These are phyloP conservation scores for Eucalyptus erythrocorys DNA, from an alignment of 345 rosid species.

Conservation along the genomic window DNA sequence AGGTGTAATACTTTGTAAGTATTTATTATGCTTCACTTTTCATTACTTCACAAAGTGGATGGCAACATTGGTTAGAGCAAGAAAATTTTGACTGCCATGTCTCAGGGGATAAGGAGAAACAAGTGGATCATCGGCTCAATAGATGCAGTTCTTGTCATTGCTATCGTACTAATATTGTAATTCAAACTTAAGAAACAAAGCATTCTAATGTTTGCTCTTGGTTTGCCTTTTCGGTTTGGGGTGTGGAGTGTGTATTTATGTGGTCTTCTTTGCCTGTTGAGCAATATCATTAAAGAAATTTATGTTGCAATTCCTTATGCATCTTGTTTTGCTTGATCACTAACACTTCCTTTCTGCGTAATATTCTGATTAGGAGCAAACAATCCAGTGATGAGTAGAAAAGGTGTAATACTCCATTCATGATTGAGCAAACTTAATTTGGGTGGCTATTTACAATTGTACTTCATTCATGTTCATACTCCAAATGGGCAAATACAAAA, in stretches of 20 bases:
- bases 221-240: not conserved
- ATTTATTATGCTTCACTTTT: not conserved
- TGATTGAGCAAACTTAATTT: too few relatives aligned
- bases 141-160: constrained; percentile 38
- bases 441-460: too few relatives aligned
- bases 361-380: not conserved
- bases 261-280: not conserved
- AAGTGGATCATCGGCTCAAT: constrained; percentile 68
- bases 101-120: constrained; percentile 81
- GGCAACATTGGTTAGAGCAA: constrained; percentile 80
- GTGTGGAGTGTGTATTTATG: not conserved
- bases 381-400: too few relatives aligned
- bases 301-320: not conserved
- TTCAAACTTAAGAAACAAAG: constrained; percentile 51
- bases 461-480: too few relatives aligned
- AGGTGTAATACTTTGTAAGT: not conserved
- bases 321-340: not conserved
- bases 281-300: not conserved
- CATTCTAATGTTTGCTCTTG: not conserved
- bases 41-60: constrained; percentile 84
- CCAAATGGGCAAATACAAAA: too few relatives aligned
- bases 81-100: constrained; percentile 57
- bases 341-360: not conserved
- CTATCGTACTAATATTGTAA: constrained; percentile 43
- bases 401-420: too few relatives aligned